phyloP scores from a whole-genome alignment of 1,284 basidiomycete species.

The Cryptococcus sp. region DNA sequence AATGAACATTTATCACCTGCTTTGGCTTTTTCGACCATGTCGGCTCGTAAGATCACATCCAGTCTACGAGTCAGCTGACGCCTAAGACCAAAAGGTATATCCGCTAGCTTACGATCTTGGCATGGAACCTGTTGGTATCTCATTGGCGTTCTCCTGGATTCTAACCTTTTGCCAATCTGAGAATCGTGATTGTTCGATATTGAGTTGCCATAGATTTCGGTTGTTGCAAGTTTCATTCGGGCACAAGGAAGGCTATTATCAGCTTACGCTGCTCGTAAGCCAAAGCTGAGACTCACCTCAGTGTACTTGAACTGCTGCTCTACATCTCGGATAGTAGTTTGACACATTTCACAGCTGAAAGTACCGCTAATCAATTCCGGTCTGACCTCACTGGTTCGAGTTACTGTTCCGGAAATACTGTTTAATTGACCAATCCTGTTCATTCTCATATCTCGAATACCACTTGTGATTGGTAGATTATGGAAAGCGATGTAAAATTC shows the following conservation, averaged over 20 bases:
- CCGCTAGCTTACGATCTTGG: slow-evolving; percentile 59
- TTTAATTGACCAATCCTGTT: slow-evolving; percentile 89
- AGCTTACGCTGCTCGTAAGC: not conserved
- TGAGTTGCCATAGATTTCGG: slow-evolving; percentile 83
- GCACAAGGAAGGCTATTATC: slow-evolving; percentile 75
- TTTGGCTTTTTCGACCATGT: slow-evolving; percentile 95
- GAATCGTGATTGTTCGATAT: slow-evolving; percentile 95
- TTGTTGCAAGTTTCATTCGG: slow-evolving; percentile 92
- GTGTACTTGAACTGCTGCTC: slow-evolving; percentile 99
- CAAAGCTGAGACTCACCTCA: slow-evolving; percentile 57
- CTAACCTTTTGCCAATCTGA: slow-evolving; percentile 99
- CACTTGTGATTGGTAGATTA: slow-evolving; percentile 86
- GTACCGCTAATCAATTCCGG: slow-evolving; percentile 92
- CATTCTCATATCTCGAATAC: slow-evolving; percentile 91
- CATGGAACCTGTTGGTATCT: slow-evolving; percentile 98
- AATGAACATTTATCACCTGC: slow-evolving; percentile 99
- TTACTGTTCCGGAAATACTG: slow-evolving; percentile 94
- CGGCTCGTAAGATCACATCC: slow-evolving; percentile 91
- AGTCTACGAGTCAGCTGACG: slow-evolving; percentile 52
- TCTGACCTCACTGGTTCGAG: slow-evolving; percentile 92
- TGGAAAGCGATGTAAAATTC: slow-evolving; percentile 97
- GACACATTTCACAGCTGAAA: slow-evolving; percentile 87
- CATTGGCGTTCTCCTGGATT: slow-evolving; percentile 97
- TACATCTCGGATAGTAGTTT: slow-evolving; percentile 82
- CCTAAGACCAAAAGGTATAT: not conserved